Conservation (phyloP, 2,329 filamentous ascomycete genomes). For the Cytospora piceae region DNA sequence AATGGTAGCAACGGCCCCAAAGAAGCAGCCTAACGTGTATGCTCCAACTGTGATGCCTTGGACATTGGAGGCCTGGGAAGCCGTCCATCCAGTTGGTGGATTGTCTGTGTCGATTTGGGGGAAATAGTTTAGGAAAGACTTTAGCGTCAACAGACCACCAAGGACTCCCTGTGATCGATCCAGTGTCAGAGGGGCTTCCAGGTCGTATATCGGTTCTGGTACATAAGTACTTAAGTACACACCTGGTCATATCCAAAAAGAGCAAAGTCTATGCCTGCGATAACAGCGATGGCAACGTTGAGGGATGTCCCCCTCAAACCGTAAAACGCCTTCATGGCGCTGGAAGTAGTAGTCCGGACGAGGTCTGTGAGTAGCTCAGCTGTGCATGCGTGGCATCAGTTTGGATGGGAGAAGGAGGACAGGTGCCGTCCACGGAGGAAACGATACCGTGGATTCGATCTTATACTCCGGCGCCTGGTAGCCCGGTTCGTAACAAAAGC, state of each 20-base stretch:
- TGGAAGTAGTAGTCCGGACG: neutral
- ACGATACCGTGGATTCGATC: neutral
- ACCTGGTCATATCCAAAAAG: constrained; percentile 32
- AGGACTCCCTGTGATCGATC: constrained; percentile 12
- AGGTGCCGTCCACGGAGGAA: neutral
- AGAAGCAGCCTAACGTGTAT: constrained; percentile 31
- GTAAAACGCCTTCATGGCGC: constrained; percentile 28
- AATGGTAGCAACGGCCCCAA: constrained; percentile 30
- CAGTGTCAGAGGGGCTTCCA: neutral
- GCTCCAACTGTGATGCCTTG: constrained; percentile 31
- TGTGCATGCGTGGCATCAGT: too few species aligned
- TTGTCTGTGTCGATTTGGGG: constrained; percentile 27
- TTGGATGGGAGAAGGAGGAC: neutral
- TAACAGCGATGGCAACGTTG: constrained; percentile 30
- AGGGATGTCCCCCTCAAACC: constrained; percentile 27
- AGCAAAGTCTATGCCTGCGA: constrained; percentile 30
- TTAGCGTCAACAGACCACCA: constrained; percentile 22
- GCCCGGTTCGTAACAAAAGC: too few species aligned
- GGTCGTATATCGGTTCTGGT: neutral
- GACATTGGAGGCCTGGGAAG: constrained; percentile 27
- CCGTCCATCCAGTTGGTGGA: constrained; percentile 25
- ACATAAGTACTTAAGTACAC: neutral
- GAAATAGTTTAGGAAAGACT: constrained; percentile 27
- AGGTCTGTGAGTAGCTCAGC: too few species aligned
- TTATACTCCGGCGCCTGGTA: neutral